A percentile compares a stretch with the other conserved stretches of the same genome.
Evolutionary conservation across 2,329 filamentous ascomycete genomes (phyloP).

Genomic region (Botrytis squamosa): DNA sequence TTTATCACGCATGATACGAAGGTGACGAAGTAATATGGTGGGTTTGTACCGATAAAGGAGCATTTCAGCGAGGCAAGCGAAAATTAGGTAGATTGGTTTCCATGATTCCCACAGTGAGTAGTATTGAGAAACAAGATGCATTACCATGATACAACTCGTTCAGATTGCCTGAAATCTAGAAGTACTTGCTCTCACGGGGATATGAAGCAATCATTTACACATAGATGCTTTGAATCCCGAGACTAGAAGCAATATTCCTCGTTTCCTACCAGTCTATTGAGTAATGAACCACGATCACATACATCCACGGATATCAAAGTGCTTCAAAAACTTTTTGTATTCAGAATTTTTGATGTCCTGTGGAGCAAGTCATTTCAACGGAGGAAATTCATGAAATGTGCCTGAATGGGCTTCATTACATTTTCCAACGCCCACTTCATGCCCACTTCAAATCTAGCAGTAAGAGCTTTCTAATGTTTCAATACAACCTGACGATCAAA

Average conservation of each 20-base stretch:
- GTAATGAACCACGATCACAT: neutral
- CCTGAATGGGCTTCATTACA: neutral
- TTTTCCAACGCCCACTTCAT: neutral
- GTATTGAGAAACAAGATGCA: constrained; percentile 15
- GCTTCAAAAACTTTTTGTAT: neutral
- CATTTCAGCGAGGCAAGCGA: constrained; percentile 21
- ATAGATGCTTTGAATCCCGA: constrained; percentile 1
- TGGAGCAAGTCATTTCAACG: neutral
- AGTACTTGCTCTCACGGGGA: neutral
- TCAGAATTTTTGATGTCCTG: neutral
- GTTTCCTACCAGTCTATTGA: neutral
- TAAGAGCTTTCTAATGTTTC: neutral
- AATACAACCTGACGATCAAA: neutral
- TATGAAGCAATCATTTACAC: neutral
- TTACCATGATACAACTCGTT: neutral
- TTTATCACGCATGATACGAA: constrained; percentile 10
- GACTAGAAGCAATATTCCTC: neutral
- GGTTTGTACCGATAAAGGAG: constrained; percentile 20
- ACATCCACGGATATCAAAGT: neutral
- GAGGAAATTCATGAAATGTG: neutral
- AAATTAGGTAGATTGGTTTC: constrained; percentile 19
- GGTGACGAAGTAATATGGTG: constrained; percentile 14
- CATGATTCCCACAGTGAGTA: constrained; percentile 21
- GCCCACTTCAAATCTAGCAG: neutral
- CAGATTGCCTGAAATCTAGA: neutral